Evolutionary conservation across 441 rosid species (phyloP), one percentile per base, ranked within the genome.

Genomic region (Pelargonium fulgidum): DNA sequence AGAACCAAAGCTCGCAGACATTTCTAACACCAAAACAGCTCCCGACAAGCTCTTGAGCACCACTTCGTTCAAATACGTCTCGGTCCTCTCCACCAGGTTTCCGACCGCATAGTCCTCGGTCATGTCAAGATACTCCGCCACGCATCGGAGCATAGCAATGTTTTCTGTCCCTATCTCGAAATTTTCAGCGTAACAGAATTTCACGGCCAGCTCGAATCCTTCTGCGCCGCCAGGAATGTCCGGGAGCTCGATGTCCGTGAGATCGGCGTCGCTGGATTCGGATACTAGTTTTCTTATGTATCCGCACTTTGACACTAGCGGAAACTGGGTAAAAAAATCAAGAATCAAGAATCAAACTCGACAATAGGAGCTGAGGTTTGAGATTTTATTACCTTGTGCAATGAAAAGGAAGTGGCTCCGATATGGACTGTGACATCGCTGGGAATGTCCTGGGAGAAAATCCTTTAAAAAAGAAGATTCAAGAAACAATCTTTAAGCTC

Each of bases 371-470:
- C 24, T 22, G 50, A 45, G 50, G 11, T 2, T 45, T 7, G 12
- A 45, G 13, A 47, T 47, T 7, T 47, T 73, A 88, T n/a, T n/a
- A n/a, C 97, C 97, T 91, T 89, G 68, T 91, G 98, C 39, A 93
- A 75, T 42, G 89, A 82, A 79, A 91, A 89, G 41, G 92, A 89
- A 76, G 84, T 76, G 79, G 82, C 93, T 42, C 89, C 95, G 62
- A 83, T 87, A 72, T 84, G 77, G 80, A 89, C 85, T 0, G 82
- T 83, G 65, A 93, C 86, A 80, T 93, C 97, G 74, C 98, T 93
- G 29, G 96, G 90, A 66, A 91, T 88, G 77, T 93, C 98, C 77
- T 93, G 96, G 45, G 96, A 93, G 72, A 88, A 88, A 73, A 93
- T 93, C 98, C 97, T 91, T 88, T 47, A 47, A 47, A 9, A 47